Base-by-base conservation (phyloP, 208 protist genomes). In the Acanthamoeba sp. region DNA sequence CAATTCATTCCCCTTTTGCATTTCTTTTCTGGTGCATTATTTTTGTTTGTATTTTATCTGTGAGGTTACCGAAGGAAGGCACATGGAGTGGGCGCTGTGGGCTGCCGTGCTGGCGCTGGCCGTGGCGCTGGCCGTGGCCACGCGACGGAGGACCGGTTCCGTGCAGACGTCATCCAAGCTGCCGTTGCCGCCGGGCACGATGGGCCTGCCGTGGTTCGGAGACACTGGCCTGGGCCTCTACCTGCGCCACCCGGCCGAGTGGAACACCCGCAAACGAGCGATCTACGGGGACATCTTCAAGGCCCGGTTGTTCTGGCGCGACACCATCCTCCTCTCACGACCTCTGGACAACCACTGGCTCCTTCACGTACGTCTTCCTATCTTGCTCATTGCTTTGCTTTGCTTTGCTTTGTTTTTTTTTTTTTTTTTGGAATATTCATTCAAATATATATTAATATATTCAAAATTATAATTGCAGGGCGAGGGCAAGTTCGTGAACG, bases 271-370 rank as follows among this genome's bases (percentile, higher is more conserved):
- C 64, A 73, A 73, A n/a, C 64, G 64, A 18, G 27, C 64, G 7
- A 32, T 14, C 29, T 73, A 73, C 64, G 64, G 64, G 7, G 64
- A 73, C 64, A 36, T 73, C 64, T 73, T 73, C 64, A 73, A 73
- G 64, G 64, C 64, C 2, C 64, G 64, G 2, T n/a, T 73, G 18
- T 73, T 73, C 64, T 73, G 64, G 64, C 64, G 64, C 27, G 64
- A 73, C 64, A 73, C 64, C 64, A 73, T 73, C 64, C 64, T 73
- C n/a, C 64, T 73, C n/a, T 73, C 64, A 2, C 64, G 64, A 2
- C 64, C 64, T 6, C 32, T 40, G 22, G 64, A 73, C 64, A 73
- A 73, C 64, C 64, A 73, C 64, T 73, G 64, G 64, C 64, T 73
- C 27, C 29, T 73, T 2, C 64, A 73, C 18, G 64, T 73, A 38